These are phyloP conservation scores for Boletus pseudo-olivaceus DNA, from an alignment of 768 basidiomycete species.

Conservation along the genomic window DNA sequence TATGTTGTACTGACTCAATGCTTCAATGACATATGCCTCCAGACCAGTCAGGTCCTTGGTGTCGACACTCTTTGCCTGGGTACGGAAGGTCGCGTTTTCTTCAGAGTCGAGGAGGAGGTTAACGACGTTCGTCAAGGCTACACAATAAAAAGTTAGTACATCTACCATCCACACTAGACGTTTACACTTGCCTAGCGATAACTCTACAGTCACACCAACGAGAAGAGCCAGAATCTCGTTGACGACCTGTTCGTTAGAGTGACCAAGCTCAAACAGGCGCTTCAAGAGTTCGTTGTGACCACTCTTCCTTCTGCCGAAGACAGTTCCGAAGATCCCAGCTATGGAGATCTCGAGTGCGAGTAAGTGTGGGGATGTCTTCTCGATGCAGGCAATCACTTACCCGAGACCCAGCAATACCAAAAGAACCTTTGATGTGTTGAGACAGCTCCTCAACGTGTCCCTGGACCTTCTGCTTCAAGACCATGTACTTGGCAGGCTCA, in stretches of 20 bases:
- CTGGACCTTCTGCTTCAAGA: slow-evolving; percentile 48
- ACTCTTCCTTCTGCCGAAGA: slow-evolving; percentile 46
- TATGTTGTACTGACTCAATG: slow-evolving; percentile 52
- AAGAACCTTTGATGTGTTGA: slow-evolving; percentile 50
- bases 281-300: slow-evolving; percentile 50
- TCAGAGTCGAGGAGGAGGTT: slow-evolving; percentile 61
- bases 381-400: slow-evolving; percentile 29
- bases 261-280: slow-evolving; percentile 53
- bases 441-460: slow-evolving; percentile 52
- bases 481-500: slow-evolving; percentile 56
- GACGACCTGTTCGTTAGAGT: slow-evolving; percentile 56
- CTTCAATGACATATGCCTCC: slow-evolving; percentile 61
- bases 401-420: slow-evolving; percentile 41
- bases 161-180: neutral
- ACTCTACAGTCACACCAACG: slow-evolving; percentile 62
- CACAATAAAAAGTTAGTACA: neutral
- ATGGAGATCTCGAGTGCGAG: slow-evolving; percentile 26
- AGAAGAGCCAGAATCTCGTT: slow-evolving; percentile 71
- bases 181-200: slow-evolving; percentile 54
- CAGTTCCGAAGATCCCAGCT: slow-evolving; percentile 42
- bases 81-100: slow-evolving; percentile 36
- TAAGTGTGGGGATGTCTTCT: neutral
- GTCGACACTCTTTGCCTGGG: slow-evolving; percentile 30
- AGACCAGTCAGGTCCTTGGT: slow-evolving; percentile 39
- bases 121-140: slow-evolving; percentile 63